phyloP scores from a whole-genome alignment of 164 flowering plant genomes.

The Brasenia schreberi region DNA sequence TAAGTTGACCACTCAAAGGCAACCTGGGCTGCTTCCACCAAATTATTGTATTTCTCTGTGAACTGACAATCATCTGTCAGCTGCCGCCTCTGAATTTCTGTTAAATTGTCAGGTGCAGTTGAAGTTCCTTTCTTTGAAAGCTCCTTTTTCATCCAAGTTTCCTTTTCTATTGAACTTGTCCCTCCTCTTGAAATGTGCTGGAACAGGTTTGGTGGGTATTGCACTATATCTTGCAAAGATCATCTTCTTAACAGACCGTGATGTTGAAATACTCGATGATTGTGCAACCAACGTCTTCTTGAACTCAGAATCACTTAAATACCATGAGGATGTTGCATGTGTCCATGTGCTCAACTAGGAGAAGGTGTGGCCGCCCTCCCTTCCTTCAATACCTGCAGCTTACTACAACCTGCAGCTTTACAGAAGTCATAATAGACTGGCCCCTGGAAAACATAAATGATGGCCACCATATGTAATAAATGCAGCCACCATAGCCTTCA shows the following conservation, averaged over 20 bases:
- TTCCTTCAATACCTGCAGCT: too few species aligned
- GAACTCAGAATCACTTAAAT: conserved; percentile 31
- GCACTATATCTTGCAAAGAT: conserved; percentile 67
- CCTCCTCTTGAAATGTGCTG: too few species aligned
- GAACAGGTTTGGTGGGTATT: conserved; percentile 86
- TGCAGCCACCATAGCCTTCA: too few species aligned
- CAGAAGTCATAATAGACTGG: too few species aligned
- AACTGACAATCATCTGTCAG: conserved; percentile 9
- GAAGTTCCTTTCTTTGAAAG: neutral
- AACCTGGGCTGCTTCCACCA: conserved; percentile 42
- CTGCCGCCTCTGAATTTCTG: conserved; percentile 48
- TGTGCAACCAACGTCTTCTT: conserved; percentile 56
- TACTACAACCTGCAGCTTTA: too few species aligned
- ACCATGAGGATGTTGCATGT: conserved; percentile 28
- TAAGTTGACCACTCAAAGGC: conserved; percentile 80
- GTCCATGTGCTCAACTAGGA: conserved; percentile 86
- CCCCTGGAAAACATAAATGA: too few species aligned
- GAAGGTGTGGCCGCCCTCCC: conserved; percentile 71
- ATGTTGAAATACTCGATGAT: conserved; percentile 53
- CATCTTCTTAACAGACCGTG: conserved; percentile 65
- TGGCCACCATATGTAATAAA: too few species aligned
- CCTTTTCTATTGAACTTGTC: too few species aligned
- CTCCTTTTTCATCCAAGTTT: conserved; percentile 1
- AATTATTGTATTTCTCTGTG: too few species aligned
- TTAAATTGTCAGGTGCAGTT: conserved; percentile 1